Evolutionary conservation across 495 filamentous ascomycete species (phyloP).

Genomic region (Penicillium silybi): DNA sequence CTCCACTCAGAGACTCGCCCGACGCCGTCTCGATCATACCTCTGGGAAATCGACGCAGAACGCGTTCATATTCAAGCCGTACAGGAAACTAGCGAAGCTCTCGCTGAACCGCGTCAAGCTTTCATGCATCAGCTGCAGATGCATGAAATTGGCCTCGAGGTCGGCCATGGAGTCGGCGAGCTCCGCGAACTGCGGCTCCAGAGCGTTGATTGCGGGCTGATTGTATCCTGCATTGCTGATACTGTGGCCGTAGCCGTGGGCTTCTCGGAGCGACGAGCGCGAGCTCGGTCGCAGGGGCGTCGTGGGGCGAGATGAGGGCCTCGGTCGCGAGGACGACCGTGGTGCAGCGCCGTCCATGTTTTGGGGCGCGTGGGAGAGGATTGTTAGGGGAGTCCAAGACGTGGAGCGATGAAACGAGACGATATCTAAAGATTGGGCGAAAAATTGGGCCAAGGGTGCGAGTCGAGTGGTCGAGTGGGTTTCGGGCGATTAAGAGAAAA

Average conservation of each 20-base stretch:
- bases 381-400: neutral
- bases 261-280: slow-evolving; percentile 77
- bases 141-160: slow-evolving; percentile 95
- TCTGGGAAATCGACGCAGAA: slow-evolving; percentile 98
- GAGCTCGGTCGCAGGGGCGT: slow-evolving; percentile 91
- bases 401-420: neutral
- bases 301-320: slow-evolving; percentile 70
- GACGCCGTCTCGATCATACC: slow-evolving; percentile 41
- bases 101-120: slow-evolving; percentile 91
- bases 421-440: neutral
- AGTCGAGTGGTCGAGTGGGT: neutral
- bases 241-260: slow-evolving; percentile 50
- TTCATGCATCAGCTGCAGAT: slow-evolving; percentile 95
- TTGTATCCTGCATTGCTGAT: slow-evolving; percentile 44
- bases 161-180: slow-evolving; percentile 92
- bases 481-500: neutral
- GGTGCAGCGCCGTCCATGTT: slow-evolving; percentile 32
- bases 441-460: neutral
- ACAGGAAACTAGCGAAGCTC: slow-evolving; percentile 91
- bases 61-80: slow-evolving; percentile 97
- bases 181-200: slow-evolving; percentile 90
- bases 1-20: slow-evolving; percentile 1
- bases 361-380: neutral
- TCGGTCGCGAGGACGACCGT: slow-evolving; percentile 40
- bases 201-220: slow-evolving; percentile 69